Percentiles rank a stretch among this genome's conserved stretches.
Conservation (phyloP, 2,329 filamentous ascomycete species). For the Parafenestella ontariensis region DNA sequence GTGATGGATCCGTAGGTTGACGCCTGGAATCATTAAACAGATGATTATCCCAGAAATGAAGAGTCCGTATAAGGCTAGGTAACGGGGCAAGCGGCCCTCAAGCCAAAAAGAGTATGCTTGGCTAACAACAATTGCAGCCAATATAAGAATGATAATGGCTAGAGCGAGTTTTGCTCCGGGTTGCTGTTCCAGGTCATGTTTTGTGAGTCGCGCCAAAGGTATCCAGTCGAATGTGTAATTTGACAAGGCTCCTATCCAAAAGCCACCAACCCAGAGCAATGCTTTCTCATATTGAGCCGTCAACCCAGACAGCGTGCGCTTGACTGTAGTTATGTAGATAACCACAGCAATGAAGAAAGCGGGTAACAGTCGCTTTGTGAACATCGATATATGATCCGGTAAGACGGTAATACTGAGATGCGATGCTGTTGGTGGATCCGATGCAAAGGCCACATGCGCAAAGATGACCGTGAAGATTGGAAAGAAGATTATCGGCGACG, state of each 20-base stretch:
- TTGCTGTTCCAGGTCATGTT: constrained; percentile 85
- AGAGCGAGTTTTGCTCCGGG: constrained; percentile 86
- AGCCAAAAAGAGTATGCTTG: constrained; percentile 89
- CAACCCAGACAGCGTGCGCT: constrained; percentile 73
- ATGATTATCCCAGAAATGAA: constrained; percentile 72
- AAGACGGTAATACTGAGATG: constrained; percentile 56
- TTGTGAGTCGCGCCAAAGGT: constrained; percentile 85
- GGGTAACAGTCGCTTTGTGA: constrained; percentile 82
- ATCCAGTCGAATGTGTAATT: constrained; percentile 96
- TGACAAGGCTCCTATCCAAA: constrained; percentile 88
- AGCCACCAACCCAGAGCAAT: constrained; percentile 83
- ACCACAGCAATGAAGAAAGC: constrained; percentile 85
- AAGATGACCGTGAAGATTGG: constrained; percentile 81
- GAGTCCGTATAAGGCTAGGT: constrained; percentile 77
- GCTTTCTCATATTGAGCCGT: constrained; percentile 88
- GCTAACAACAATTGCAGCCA: constrained; percentile 70
- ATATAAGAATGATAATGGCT: constrained; percentile 73
- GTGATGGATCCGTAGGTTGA: constrained; percentile 89
- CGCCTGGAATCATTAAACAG: constrained; percentile 72
- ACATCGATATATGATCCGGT: constrained; percentile 59
- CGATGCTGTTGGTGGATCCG: constrained; percentile 76
- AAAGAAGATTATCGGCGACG: constrained; percentile 80
- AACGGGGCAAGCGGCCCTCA: constrained; percentile 78
- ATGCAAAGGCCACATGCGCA: constrained; percentile 85
- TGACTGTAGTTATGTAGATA: constrained; percentile 82